Base-by-base conservation (phyloP, 2,329 filamentous ascomycete species). In the Cordyceps tenuipes region DNA sequence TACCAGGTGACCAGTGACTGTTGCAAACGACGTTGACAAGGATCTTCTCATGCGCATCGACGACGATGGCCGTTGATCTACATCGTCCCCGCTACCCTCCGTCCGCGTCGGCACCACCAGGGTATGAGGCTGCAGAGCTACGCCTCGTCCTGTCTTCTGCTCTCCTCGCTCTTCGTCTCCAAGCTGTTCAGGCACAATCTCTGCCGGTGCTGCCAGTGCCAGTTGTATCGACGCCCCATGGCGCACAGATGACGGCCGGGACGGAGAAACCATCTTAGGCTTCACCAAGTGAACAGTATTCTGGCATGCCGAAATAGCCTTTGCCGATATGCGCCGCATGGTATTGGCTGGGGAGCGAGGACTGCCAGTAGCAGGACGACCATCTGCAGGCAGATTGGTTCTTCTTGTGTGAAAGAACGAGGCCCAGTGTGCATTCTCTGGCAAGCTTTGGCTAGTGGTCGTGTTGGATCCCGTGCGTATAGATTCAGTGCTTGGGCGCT, bases 11-110 rank as follows among this genome's bases (percentile, higher is more conserved):
- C 73, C 76, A 17, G 83, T 77, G 1, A 56, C 60, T 6, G 83
- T 81, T 62, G 76, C 76, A 62, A 87, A 82, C 59, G 84, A 82
- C 76, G 83, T 80, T 17, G 84, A 86, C 29, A 82, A 73, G 17
- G 84, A 85, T 61, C 80, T 77, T 58, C 75, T 77, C 13, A 79
- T 72, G 55, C 70, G 74, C 65, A 76, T 79, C 8, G 76, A 73
- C 2, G 77, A 75, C 1, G 57, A 53, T 7, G 76, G 76, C 31
- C 70, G 70, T 43, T 77, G 74, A 2, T 70, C 67, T 1, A 72
- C 66, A 61, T 68, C 59, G 34, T 52, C 47, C 34, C 63, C 61
- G 12, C 63, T 55, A 39, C 21, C 41, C 10, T 53, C 43, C 5
- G 41, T 21, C 43, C 12, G 29, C 19, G 21, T 21, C 34, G 58